Percentiles rank a stretch among this genome's conserved stretches.
Evolutionary conservation across 139 green algal genomes (phyloP).

Genomic region (Marvania coccoides): DNA sequence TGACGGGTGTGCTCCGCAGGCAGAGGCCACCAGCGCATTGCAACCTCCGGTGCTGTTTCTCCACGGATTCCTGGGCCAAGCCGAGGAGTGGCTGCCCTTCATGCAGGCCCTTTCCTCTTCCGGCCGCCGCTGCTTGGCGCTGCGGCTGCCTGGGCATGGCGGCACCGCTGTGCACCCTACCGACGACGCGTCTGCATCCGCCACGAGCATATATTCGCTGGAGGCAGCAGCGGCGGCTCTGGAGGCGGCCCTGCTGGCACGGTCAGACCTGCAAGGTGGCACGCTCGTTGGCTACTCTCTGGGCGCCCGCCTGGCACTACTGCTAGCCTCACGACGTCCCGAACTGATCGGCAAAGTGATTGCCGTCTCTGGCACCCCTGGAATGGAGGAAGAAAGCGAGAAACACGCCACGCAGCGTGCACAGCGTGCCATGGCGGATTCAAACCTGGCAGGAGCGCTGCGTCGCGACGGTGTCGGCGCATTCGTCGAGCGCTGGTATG

Average conservation of each 20-base stretch:
- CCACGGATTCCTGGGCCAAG: conserved; percentile 76
- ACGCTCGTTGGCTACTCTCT: conserved; percentile 76
- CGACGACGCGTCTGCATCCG: not conserved
- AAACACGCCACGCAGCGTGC: conserved; percentile 23
- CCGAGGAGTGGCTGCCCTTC: conserved; percentile 61
- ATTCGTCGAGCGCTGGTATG: conserved; percentile 74
- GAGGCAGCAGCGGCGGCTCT: conserved; percentile 27
- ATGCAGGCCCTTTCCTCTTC: conserved; percentile 38
- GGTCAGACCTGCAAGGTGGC: not conserved
- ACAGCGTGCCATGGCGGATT: conserved; percentile 37
- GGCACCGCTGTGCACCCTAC: conserved; percentile 16
- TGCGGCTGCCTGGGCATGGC: conserved; percentile 78
- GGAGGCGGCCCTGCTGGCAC: not conserved
- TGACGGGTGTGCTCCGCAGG: too few species aligned
- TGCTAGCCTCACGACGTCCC: conserved; percentile 17
- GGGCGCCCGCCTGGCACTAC: conserved; percentile 63
- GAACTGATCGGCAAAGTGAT: conserved; percentile 27
- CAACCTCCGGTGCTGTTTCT: conserved; percentile 61
- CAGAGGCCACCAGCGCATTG: too few species aligned
- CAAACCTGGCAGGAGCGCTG: conserved; percentile 34
- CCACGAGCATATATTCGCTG: conserved; percentile 19
- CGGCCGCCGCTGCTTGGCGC: conserved; percentile 43
- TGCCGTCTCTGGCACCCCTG: conserved; percentile 49
- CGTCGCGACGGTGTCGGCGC: conserved; percentile 9
- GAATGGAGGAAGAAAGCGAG: conserved; percentile 5